Percentiles rank a stretch among this genome's conserved stretches.
Evolutionary conservation across 345 rosid species (phyloP).

Genomic region (Clarkia xantiana): DNA sequence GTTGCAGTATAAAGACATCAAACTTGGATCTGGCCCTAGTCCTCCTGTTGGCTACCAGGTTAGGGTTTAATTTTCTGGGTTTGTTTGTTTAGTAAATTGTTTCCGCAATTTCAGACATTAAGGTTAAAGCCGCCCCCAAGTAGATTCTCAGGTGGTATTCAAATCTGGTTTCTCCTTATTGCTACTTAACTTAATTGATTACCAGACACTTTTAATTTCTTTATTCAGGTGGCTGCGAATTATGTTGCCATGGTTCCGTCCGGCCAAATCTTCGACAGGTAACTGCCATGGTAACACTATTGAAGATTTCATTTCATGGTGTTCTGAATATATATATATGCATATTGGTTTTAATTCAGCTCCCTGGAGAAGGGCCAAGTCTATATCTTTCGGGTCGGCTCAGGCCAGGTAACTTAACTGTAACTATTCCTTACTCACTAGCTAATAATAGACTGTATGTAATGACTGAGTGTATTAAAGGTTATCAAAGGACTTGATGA

Average conservation of each 20-base stretch:
- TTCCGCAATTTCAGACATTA: too few relatives aligned
- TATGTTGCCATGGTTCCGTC: slow-evolving; percentile 95
- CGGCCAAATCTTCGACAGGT: slow-evolving; percentile 92
- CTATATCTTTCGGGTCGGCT: slow-evolving; percentile 80
- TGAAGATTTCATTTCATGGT: neutral
- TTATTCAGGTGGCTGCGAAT: slow-evolving; percentile 73
- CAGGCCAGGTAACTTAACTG: slow-evolving; percentile 53
- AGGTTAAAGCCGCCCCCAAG: too few relatives aligned
- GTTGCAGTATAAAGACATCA: slow-evolving; percentile 80
- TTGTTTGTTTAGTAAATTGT: too few relatives aligned
- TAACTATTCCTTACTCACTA: neutral
- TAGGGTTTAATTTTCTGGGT: neutral
- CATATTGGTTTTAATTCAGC: slow-evolving; percentile 23
- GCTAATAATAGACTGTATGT: neutral
- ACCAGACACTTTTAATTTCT: too few relatives aligned
- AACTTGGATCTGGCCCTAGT: slow-evolving; percentile 70
- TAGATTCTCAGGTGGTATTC: too few relatives aligned
- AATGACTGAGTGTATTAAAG: slow-evolving; percentile 12
- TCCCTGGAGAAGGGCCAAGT: slow-evolving; percentile 74
- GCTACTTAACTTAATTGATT: too few relatives aligned
- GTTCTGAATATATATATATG: neutral
- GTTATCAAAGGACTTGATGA: slow-evolving; percentile 96
- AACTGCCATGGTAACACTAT: too few relatives aligned
- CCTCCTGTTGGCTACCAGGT: slow-evolving; percentile 95
- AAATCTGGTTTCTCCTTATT: too few relatives aligned